A percentile compares a stretch with the other conserved stretches of the same genome.
phyloP scores from a whole-genome alignment of 805 yeast species.

The Cyberlindnera veronae region DNA sequence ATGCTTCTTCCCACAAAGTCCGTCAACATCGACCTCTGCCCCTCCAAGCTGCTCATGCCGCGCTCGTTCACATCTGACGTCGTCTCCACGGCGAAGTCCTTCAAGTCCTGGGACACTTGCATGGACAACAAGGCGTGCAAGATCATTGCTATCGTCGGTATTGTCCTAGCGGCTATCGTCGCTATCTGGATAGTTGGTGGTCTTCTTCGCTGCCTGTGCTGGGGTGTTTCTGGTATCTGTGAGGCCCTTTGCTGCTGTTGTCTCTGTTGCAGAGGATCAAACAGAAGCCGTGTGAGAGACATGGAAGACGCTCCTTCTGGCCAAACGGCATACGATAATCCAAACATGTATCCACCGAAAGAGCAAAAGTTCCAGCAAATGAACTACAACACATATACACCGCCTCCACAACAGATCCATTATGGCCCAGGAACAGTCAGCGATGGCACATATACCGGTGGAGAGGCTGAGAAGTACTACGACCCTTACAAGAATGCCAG shows the following conservation, averaged over 20 bases:
- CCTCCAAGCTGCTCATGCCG: conserved; percentile 13
- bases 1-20: conserved; percentile 14
- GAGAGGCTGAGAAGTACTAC: conserved; percentile 10
- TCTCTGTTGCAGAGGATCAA: conserved; percentile 24
- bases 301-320: conserved; percentile 7
- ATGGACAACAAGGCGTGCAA: conserved; percentile 77
- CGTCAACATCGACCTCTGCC: conserved; percentile 9
- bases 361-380: conserved; percentile 8
- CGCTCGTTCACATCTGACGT: conserved; percentile 22
- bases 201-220: conserved; percentile 52
- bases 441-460: conserved; percentile 9
- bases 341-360: conserved; percentile 21
- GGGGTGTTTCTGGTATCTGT: conserved; percentile 50
- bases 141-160: conserved; percentile 71
- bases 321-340: conserved; percentile 18
- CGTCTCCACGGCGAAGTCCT: conserved; percentile 39
- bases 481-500: neutral
- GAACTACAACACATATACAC: conserved; percentile 5
- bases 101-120: conserved; percentile 71
- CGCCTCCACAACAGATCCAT: conserved; percentile 9
- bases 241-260: conserved; percentile 54
- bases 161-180: conserved; percentile 53
- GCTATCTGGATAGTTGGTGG: conserved; percentile 54
- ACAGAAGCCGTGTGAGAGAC: conserved; percentile 5
- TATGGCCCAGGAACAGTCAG: conserved; percentile 20